phyloP scores from a whole-genome alignment of 108 stramenopile species.

The Skeletonema potamos region DNA sequence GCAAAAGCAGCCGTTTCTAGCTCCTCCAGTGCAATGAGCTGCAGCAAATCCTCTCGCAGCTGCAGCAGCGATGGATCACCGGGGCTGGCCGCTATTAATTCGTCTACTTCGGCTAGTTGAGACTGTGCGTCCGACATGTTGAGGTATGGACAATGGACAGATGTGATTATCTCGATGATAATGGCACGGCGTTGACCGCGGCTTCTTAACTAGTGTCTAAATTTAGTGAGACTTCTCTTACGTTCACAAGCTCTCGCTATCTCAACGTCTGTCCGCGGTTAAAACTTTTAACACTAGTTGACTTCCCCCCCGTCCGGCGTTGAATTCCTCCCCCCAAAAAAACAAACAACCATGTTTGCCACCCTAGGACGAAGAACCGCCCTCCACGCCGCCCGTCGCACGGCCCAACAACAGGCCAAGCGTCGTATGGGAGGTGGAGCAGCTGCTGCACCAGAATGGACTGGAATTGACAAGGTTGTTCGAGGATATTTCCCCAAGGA shows the following conservation, averaged over 20 bases:
- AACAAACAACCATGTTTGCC: constrained; percentile 28
- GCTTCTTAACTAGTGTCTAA: too few relatives aligned
- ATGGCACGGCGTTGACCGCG: too few relatives aligned
- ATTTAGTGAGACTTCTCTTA: too few relatives aligned
- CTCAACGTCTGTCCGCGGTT: not conserved
- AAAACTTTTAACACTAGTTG: not conserved
- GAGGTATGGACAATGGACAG: too few relatives aligned
- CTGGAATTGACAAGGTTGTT: constrained; percentile 85
- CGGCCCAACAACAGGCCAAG: constrained; percentile 52
- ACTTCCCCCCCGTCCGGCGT: not conserved
- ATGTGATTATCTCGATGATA: too few relatives aligned
- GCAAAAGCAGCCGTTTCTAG: not conserved
- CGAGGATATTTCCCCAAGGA: constrained; percentile 78
- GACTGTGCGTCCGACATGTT: constrained; percentile 37
- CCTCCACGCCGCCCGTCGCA: constrained; percentile 55
- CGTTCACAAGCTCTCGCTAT: too few relatives aligned
- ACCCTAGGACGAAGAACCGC: constrained; percentile 41
- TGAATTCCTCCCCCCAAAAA: not conserved
- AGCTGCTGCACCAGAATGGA: constrained; percentile 78
- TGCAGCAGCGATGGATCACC: constrained; percentile 63
- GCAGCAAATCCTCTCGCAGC: constrained; percentile 74
- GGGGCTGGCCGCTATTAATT: constrained; percentile 57
- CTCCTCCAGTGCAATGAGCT: constrained; percentile 62
- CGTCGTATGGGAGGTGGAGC: constrained; percentile 62
- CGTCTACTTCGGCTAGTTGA: constrained; percentile 69